Evolutionary conservation across 768 basidiomycete genomes (phyloP), one percentile per base, ranked within the genome.

Genomic region (Dioszegia aurantiaca): DNA sequence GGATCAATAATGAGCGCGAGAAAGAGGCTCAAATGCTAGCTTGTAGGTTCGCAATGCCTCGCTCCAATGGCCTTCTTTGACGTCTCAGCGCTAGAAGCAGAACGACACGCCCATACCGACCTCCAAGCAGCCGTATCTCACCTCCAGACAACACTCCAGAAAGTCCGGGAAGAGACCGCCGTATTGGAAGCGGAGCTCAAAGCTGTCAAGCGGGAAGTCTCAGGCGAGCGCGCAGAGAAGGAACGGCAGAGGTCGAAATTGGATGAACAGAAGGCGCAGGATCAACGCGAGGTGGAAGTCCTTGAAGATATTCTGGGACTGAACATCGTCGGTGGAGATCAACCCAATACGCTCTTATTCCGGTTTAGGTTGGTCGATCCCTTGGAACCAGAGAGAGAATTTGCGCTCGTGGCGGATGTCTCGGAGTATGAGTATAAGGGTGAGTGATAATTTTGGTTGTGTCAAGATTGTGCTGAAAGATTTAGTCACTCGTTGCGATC

Each of bases 401-500:
- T 85, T 58, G 84, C 82, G 58, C 79, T 92, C 58, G 85, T 90
- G 0, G 73, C 92, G n/a, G 88, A 93, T 68, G 79, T 89, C 19
- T 84, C 86, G 2, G 77, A 77, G 23, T 76, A 79, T 24, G 77
- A 78, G 2, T 90, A 88, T 66, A 83, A 83, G 80, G 87, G 90
- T 90, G 43, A 33, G 81, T 65, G 30, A 31, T 53, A n/a, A n/a
- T 37, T 23, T n/a, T 42, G 17, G 12, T 9, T 45, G 16, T 33
- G 17, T 24, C n/a, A 8, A 33, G 27, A 19, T 40, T 30, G 28
- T 16, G 42, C 60, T 61, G 58, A 59, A n/a, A 44, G 23, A 24
- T 47, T 31, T 66, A 93, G 91, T 92, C 0, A 82, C 88, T n/a
- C 89, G 87, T 23, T 85, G 85, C 5, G 86, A 85, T 8, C 90